phyloP scores from a whole-genome alignment of 768 basidiomycete genomes.

The Serendipita sp. region DNA sequence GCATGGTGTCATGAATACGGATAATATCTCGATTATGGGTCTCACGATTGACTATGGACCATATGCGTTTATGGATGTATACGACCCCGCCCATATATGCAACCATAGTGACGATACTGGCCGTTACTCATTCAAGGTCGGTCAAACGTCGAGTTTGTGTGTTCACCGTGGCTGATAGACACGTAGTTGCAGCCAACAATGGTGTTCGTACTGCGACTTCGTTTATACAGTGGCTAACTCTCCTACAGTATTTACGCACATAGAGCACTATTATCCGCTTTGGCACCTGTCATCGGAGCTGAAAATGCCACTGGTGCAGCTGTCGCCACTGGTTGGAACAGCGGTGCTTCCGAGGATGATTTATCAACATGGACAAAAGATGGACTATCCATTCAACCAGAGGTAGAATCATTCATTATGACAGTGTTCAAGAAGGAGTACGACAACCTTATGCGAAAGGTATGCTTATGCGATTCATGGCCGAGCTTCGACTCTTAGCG shows the following conservation, averaged over 20 bases:
- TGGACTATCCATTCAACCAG: slow-evolving; percentile 38
- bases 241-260: slow-evolving; percentile 57
- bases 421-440: slow-evolving; percentile 50
- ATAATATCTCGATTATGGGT: slow-evolving; percentile 36
- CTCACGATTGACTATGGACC: slow-evolving; percentile 47
- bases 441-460: slow-evolving; percentile 52
- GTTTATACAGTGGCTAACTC: not conserved
- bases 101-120: slow-evolving; percentile 74
- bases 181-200: slow-evolving; percentile 55
- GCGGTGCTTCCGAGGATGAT: slow-evolving; percentile 33
- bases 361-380: slow-evolving; percentile 45
- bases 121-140: slow-evolving; percentile 55
- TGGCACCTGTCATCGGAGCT: slow-evolving; percentile 75
- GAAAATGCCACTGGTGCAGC: slow-evolving; percentile 46
- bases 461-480: slow-evolving; percentile 17
- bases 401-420: slow-evolving; percentile 47
- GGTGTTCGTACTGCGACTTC: slow-evolving; percentile 35
- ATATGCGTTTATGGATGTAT: slow-evolving; percentile 92
- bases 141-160: slow-evolving; percentile 12
- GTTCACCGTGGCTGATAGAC: not conserved
- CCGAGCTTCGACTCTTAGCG: not conserved
- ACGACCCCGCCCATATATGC: slow-evolving; percentile 71
- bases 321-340: slow-evolving; percentile 49
- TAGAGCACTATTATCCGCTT: slow-evolving; percentile 55
- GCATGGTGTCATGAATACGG: slow-evolving; percentile 93